phyloP scores from a whole-genome alignment of 139 green algal species.

The Haematococcus sp. region DNA sequence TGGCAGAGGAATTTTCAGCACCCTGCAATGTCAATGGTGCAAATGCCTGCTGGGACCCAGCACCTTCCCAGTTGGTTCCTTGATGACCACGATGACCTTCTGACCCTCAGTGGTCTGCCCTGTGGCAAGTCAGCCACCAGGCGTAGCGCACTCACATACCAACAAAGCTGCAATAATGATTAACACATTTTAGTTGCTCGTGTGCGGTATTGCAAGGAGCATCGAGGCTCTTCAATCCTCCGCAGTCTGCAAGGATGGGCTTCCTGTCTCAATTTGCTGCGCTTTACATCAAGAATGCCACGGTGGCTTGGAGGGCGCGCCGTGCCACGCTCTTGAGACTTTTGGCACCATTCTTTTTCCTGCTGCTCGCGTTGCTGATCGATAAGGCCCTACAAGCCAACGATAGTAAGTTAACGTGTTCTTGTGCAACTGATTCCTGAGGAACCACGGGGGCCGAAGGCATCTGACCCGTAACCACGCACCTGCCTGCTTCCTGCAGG shows the following conservation, averaged over 20 bases:
- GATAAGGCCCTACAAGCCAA: conserved; percentile 59
- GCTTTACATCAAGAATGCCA: conserved; percentile 15
- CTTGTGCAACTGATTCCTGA: not conserved
- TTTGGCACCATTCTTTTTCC: conserved; percentile 83
- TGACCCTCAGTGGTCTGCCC: not conserved
- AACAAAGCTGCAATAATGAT: not conserved
- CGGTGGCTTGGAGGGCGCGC: conserved; percentile 75
- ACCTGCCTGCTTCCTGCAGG: not conserved
- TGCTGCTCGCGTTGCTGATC: conserved; percentile 79
- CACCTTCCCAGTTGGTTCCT: too few species aligned
- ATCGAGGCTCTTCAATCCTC: too few species aligned
- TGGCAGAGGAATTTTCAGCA: conserved; percentile 41
- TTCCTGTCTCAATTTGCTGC: not conserved
- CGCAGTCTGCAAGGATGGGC: too few species aligned
- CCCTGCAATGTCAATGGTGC: conserved; percentile 51
- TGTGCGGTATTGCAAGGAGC: not conserved
- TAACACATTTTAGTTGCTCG: not conserved
- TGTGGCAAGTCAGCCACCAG: not conserved
- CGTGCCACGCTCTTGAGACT: conserved; percentile 71
- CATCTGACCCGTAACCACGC: not conserved
- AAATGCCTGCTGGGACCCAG: too few species aligned
- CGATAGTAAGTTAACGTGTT: conserved; percentile 23
- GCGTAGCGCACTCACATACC: not conserved
- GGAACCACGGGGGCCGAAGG: not conserved
- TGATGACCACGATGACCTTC: not conserved